Evolutionary conservation across 805 yeast species (phyloP).

Genomic region (Metschnikowia baotianmanensis): DNA sequence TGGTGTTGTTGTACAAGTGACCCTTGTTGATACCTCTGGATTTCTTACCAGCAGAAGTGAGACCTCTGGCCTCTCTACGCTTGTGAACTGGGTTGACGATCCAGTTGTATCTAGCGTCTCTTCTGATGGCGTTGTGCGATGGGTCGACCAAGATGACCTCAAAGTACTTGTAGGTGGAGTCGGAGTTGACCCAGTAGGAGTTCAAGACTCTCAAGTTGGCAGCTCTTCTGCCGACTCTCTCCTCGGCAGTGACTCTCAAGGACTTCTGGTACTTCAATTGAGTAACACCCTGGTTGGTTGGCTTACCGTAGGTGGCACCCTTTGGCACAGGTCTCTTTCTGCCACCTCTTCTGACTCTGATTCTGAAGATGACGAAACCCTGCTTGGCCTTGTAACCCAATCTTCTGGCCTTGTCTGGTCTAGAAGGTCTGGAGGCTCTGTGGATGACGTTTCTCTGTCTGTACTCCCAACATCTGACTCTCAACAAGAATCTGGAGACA

Average conservation of each 20-base stretch:
- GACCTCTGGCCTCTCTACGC: conserved; percentile 99
- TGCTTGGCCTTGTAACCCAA: conserved; percentile 99
- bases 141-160: conserved; percentile 98
- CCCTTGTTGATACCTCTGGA: conserved; percentile 99
- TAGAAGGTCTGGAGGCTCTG: conserved; percentile 98
- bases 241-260: conserved; percentile 97
- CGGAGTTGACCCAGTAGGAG: conserved; percentile 99
- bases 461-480: conserved; percentile 99
- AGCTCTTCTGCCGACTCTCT: conserved; percentile 98
- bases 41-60: conserved; percentile 96
- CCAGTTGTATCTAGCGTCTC: conserved; percentile 99
- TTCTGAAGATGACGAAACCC: conserved; percentile 97
- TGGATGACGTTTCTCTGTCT: conserved; percentile 98
- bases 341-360: conserved; percentile 99
- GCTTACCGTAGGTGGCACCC: conserved; percentile 99
- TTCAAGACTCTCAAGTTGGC: conserved; percentile 98
- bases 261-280: conserved; percentile 99
- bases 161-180: conserved; percentile 98
- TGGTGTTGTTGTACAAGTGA: conserved; percentile 97
- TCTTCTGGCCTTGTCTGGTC: conserved; percentile 99
- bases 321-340: conserved; percentile 99
- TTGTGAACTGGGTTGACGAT: conserved; percentile 99
- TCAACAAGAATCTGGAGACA: conserved; percentile 96
- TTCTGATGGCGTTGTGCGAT: conserved; percentile 97
- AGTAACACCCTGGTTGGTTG: conserved; percentile 99